Percentiles rank a stretch among this genome's conserved stretches.
These are phyloP conservation scores for Quercus phellos DNA, from an alignment of 331 rosid species.

Conservation along the genomic window DNA sequence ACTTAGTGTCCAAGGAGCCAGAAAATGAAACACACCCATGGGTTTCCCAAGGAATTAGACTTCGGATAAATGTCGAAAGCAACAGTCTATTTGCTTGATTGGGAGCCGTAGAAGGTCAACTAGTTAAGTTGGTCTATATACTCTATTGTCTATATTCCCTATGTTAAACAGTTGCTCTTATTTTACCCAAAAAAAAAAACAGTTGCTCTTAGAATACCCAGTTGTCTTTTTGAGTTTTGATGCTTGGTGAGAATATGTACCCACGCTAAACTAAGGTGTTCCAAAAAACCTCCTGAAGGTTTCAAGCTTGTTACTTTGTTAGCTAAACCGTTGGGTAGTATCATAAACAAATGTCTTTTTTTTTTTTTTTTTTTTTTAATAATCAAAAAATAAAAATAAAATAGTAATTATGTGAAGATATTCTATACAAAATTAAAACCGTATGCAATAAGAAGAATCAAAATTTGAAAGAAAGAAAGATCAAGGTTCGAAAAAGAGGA, in stretches of 20 bases:
- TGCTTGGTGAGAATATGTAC: neutral
- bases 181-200: too few relatives aligned
- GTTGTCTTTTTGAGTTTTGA: neutral
- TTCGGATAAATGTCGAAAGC: neutral
- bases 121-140: neutral
- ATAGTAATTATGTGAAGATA: neutral
- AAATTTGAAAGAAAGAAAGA: neutral
- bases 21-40: neutral
- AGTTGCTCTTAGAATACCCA: neutral
- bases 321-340: neutral
- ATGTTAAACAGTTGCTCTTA: neutral
- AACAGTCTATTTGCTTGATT: neutral
- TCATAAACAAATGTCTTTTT: neutral
- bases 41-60: constrained; percentile 24
- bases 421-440: neutral
- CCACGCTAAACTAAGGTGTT: neutral
- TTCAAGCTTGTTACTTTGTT: neutral
- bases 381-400: too few relatives aligned
- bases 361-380: too few relatives aligned
- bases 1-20: neutral
- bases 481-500: too few relatives aligned
- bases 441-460: neutral
- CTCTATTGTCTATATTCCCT: too few relatives aligned
- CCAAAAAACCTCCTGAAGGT: neutral
- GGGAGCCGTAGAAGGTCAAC: neutral